Conservation (phyloP, 73 alveolate species). For the Vitrella brassicaformis region DNA sequence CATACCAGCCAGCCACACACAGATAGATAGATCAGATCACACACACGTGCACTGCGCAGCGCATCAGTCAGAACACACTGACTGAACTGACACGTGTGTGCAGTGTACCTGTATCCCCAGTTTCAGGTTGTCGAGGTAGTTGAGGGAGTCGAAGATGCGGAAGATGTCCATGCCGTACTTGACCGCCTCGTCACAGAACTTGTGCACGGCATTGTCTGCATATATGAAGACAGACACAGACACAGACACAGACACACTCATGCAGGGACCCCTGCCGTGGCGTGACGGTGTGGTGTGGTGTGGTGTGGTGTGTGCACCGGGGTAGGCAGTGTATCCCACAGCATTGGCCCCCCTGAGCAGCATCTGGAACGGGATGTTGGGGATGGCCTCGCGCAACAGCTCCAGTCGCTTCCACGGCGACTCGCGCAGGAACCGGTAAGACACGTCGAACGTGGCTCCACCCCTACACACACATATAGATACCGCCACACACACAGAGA, state of each 20-base stretch:
- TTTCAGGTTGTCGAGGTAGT: slow-evolving; percentile 2
- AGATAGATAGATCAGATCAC: too few species aligned
- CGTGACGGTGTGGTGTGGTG: too few species aligned
- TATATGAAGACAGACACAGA: too few species aligned
- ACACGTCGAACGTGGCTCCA: slow-evolving; percentile 13
- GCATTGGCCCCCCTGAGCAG: background rate
- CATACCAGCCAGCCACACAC: too few species aligned
- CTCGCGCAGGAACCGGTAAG: slow-evolving; percentile 6
- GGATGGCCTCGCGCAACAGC: slow-evolving; percentile 1
- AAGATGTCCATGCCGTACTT: slow-evolving; percentile 5
- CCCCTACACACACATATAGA: slow-evolving; percentile 17
- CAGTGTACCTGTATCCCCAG: background rate
- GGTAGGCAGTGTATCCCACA: slow-evolving; percentile 4
- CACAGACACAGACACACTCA: too few species aligned
- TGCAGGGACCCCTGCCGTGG: too few species aligned
- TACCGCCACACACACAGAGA: too few species aligned
- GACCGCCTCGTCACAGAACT: background rate
- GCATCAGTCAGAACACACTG: too few species aligned
- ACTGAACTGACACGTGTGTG: too few species aligned
- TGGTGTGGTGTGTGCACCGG: too few species aligned
- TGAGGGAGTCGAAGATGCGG: slow-evolving; percentile 5
- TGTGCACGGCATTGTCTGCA: slow-evolving; percentile 5
- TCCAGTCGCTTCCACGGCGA: background rate
- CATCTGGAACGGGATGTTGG: slow-evolving; percentile 4
- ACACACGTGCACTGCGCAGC: too few species aligned